Evolutionary conservation across 2,329 filamentous ascomycete genomes (phyloP), one percentile per base, ranked within the genome.

Genomic region (Aspergillus felis): DNA sequence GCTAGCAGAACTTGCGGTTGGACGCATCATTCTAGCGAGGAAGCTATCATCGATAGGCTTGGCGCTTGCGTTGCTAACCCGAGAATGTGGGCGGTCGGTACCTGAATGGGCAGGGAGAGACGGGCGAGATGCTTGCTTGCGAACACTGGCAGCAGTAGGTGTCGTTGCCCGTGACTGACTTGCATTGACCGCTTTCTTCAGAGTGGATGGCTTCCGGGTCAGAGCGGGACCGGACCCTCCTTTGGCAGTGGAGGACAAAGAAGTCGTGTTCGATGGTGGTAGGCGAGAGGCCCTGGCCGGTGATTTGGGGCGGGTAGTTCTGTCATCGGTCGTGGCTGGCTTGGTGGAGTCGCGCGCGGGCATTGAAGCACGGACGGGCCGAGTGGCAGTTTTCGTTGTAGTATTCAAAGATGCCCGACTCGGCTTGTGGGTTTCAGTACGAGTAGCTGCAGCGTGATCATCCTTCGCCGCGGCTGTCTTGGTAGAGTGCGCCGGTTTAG

Each of bases 11-110:
- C 78, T 80, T 32, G 78, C 76, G 12, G 79, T 81, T 24, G 79
- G 79, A 4, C 79, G 75, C 77, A 81, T 81, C 78, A 81, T 80
- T 54, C 79, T 71, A 14, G 79, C 78, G 35, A 81, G 66, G 62
- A 81, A 81, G 1, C 76, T 69, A 32, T 80, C 78, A 57, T 79
- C 77, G 4, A 76, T 68, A 7, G 73, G 71, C 54, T 71, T 76
- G 24, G 72, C 56, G 53, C 64, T 68, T 17, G 63, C 65, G 50
- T 71, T 74, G 63, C 77, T 78, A 24, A 66, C 61, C 24, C 78
- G 75, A 24, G 78, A 78, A 50, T 70, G 71, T 7, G 78, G 72
- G 46, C 76, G 70, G 24, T 75, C 71, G 50, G 63, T 70, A 9
- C 62, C 63, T 22, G 68, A 57, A 9, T 72, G 67, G 25, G 63